Conservation (phyloP, 2,329 filamentous ascomycete genomes). For the Xylariaceae sp. region DNA sequence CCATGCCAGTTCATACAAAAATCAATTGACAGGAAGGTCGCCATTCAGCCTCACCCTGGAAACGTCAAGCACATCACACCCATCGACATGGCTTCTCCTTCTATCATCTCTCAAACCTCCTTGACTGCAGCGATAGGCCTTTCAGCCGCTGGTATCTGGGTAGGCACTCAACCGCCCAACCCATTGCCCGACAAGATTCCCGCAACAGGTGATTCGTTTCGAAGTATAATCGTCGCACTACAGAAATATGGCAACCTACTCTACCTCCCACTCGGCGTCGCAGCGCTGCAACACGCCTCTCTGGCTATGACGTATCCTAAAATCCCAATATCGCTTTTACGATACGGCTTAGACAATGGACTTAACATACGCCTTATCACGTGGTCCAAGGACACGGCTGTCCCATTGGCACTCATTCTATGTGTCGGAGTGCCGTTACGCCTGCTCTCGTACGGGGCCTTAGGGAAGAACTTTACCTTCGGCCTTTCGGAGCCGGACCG, state of each 20-base stretch:
- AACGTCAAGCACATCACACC: not conserved
- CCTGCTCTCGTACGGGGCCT: slow-evolving; percentile 48
- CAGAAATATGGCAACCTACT: slow-evolving; percentile 3
- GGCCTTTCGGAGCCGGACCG: slow-evolving; percentile 53
- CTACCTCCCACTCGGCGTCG: slow-evolving; percentile 3
- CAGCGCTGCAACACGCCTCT: slow-evolving; percentile 6
- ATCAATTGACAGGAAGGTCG: no score
- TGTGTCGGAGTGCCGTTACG: slow-evolving; percentile 41
- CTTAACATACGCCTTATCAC: slow-evolving; percentile 44
- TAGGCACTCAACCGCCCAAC: slow-evolving; percentile 8
- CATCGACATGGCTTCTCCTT: not conserved
- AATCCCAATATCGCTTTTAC: slow-evolving; percentile 31
- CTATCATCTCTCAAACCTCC: slow-evolving; percentile 8
- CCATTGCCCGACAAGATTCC: slow-evolving; percentile 3
- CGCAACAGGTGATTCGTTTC: slow-evolving; percentile 6
- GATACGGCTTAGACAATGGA: slow-evolving; percentile 41
- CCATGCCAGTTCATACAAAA: no score
- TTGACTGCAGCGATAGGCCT: slow-evolving; percentile 20
- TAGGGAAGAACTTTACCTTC: slow-evolving; percentile 62
- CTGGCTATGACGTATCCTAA: slow-evolving; percentile 13
- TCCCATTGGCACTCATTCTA: slow-evolving; percentile 46
- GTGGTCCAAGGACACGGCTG: slow-evolving; percentile 45
- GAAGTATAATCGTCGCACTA: not conserved
- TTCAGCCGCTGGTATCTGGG: slow-evolving; percentile 10
- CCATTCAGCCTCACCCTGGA: not conserved